Evolutionary conservation across 192 early-diverging fungal species (phyloP), one percentile per base, ranked within the genome.

Genomic region (Podila clonocystis): DNA sequence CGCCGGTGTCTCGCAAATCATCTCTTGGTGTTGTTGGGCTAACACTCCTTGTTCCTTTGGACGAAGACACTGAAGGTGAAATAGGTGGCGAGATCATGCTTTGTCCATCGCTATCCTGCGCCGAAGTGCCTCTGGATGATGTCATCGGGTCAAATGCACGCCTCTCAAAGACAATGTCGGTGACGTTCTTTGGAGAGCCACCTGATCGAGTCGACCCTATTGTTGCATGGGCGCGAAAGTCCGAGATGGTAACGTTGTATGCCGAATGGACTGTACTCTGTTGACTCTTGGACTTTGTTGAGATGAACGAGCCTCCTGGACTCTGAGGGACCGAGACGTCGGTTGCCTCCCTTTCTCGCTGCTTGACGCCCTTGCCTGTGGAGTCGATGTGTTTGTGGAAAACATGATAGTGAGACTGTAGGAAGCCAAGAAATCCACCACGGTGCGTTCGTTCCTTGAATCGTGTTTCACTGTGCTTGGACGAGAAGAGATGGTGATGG

Each of bases 391-490:
- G 62, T 9, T 62, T 65, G 50, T 80, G 76, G n/a, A 80, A 73
- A 17, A 60, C 70, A 80, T 72, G 70, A 20, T 80, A 80, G 22
- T 80, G 70, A 9, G 76, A 73, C 34, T 80, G 76, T 20, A 80
- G 31, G 34, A 72, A 80, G 0, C 65, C 66, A 65, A 80, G 57
- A 45, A 77, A 77, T 11, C 58, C 63, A 9, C 70, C 62, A 38
- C 75, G 52, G 3, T 55, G 52, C 0, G 52, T 24, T 26, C 52
- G 52, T 55, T 55, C 52, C 24, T 55, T 55, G 36, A 66, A 63
- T 20, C 75, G 68, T 22, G 62, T 28, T 3, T 52, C 38, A 36
- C 26, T 70, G 19, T 77, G 48, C 34, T 78, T 78, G 45, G 69
- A 62, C 22, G 57, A 63, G 31, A 45, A 55, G 5, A 64, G 19